Conservation (phyloP, 805 yeast genomes). For the Candida pini region DNA sequence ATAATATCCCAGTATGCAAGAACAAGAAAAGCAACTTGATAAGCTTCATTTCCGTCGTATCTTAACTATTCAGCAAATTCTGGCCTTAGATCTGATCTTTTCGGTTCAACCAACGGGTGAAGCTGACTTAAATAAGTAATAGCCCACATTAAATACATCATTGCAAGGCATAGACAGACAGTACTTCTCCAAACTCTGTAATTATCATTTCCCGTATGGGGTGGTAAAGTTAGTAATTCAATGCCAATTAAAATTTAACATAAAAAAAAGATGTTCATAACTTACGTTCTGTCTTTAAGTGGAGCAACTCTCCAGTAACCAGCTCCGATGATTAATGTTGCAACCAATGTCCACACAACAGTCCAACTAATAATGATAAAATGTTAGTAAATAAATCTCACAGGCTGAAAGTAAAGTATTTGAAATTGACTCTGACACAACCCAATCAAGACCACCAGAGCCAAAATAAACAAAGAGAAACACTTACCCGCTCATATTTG, state of each 20-base stretch:
- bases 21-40: too few relatives aligned
- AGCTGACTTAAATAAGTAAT: conserved; percentile 82
- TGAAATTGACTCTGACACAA: neutral
- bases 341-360: conserved; percentile 57
- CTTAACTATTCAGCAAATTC: conserved; percentile 47
- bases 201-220: too few relatives aligned
- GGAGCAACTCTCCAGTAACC: conserved; percentile 85
- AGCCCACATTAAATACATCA: conserved; percentile 63
- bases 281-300: conserved; percentile 66
- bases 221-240: neutral
- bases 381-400: conserved; percentile 2
- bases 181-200: conserved; percentile 66
- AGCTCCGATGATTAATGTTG: conserved; percentile 53
- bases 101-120: conserved; percentile 89
- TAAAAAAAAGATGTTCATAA: too few relatives aligned
- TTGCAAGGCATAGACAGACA: conserved; percentile 61
- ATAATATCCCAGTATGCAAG: too few relatives aligned
- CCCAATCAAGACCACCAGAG: neutral
- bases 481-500: conserved; percentile 18
- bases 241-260: neutral
- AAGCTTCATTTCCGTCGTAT: too few relatives aligned
- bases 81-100: conserved; percentile 84
- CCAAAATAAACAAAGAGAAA: neutral
- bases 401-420: neutral
- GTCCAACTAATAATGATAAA: conserved; percentile 46